A percentile compares a stretch with the other conserved stretches of the same genome.
phyloP scores from a whole-genome alignment of 306 rosid species.

The Quercus ilex region DNA sequence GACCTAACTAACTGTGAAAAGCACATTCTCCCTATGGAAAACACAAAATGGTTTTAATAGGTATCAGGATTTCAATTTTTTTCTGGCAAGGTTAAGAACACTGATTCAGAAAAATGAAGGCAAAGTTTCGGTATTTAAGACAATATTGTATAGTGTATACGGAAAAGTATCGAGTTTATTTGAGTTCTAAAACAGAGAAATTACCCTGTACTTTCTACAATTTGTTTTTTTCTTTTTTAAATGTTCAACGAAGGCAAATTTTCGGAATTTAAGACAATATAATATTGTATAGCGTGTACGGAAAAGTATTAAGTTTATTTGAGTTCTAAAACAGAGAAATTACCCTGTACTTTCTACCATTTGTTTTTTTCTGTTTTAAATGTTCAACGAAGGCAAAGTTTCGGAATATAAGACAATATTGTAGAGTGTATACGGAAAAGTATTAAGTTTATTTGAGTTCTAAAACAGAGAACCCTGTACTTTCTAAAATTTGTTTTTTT shows the following conservation, averaged over 20 bases:
- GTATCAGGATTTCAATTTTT: neutral
- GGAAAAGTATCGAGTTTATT: too few species aligned
- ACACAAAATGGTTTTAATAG: constrained; percentile 3
- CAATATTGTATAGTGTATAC: neutral
- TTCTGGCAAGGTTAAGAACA: neutral
- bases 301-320: too few species aligned
- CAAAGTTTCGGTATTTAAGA: neutral
- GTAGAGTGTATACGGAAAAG: too few species aligned
- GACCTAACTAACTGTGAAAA: neutral
- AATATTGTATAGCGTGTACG: neutral
- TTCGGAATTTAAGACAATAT: neutral
- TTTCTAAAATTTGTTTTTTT: neutral
- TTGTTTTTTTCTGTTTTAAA: neutral
- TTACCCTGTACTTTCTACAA: neutral
- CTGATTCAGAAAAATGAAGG: neutral
- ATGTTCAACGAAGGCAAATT: neutral
- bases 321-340: too few species aligned
- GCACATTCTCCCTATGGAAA: neutral
- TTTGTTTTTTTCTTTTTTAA: neutral
- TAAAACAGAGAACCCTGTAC: neutral
- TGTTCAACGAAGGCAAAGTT: neutral
- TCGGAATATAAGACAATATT: neutral
- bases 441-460: too few species aligned
- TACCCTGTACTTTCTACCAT: neutral
- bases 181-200: too few species aligned